Percentiles rank a stretch among this genome's conserved stretches.
Conservation (phyloP, 2,329 filamentous ascomycete genomes). For the Teratosphaeriaceae sp. region DNA sequence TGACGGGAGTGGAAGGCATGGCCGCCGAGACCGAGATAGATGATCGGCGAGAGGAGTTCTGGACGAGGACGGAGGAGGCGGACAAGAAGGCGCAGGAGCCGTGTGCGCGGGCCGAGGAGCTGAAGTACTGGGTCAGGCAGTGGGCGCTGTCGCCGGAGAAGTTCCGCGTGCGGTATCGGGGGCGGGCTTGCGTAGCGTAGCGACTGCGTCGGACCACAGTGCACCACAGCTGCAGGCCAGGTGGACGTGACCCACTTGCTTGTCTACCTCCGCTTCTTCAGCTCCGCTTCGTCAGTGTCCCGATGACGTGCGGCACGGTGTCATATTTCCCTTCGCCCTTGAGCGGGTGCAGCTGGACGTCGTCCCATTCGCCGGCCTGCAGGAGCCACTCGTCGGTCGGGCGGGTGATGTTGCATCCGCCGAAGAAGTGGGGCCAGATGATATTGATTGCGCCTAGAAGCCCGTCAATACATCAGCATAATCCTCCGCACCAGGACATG, state of each 20-base stretch:
- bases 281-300: conserved; percentile 25
- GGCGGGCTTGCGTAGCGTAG: too few relatives aligned
- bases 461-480: conserved; percentile 2
- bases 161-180: too few relatives aligned
- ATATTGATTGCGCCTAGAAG: conserved; percentile 23
- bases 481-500: background rate
- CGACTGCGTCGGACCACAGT: background rate
- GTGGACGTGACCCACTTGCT: too few relatives aligned
- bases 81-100: background rate
- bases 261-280: too few relatives aligned
- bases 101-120: background rate
- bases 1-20: background rate
- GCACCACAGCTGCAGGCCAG: background rate
- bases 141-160: too few relatives aligned
- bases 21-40: background rate
- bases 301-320: conserved; percentile 29
- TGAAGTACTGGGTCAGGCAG: too few relatives aligned
- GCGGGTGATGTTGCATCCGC: conserved; percentile 28
- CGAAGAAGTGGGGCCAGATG: conserved; percentile 30
- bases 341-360: conserved; percentile 25
- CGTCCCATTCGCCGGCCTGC: conserved; percentile 28
- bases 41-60: background rate
- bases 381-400: conserved; percentile 32
- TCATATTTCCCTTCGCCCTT: conserved; percentile 29
- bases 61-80: background rate